Evolutionary conservation across 2,329 filamentous ascomycete genomes (phyloP).

Genomic region (Cryphonectria nitschkei): DNA sequence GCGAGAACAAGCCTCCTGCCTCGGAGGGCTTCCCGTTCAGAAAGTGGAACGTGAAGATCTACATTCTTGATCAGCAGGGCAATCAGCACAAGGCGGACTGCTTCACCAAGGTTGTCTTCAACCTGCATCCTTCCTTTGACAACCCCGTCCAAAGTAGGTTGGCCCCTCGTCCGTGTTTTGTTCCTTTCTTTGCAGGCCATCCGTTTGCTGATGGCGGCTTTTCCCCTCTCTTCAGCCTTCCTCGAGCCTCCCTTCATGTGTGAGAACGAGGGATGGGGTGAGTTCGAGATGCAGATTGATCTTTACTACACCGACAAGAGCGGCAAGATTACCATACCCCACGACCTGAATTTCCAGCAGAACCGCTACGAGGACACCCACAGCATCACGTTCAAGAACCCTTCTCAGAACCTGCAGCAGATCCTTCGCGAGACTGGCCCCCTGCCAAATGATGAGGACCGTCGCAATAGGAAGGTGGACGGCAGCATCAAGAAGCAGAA

Average conservation of each 20-base stretch:
- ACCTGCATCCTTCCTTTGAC: constrained; percentile 91
- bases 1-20: constrained; percentile 73
- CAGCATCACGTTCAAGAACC: constrained; percentile 86
- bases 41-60: constrained; percentile 86
- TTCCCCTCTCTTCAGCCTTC: constrained; percentile 61
- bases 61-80: constrained; percentile 81
- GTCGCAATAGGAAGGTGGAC: constrained; percentile 66
- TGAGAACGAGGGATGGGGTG: constrained; percentile 95
- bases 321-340: constrained; percentile 75
- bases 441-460: constrained; percentile 74
- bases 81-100: constrained; percentile 80
- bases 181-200: neutral
- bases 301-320: constrained; percentile 84
- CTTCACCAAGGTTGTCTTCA: constrained; percentile 92
- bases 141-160: constrained; percentile 81
- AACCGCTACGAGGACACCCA: constrained; percentile 84
- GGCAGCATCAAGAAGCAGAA: constrained; percentile 77
- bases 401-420: constrained; percentile 81
- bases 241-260: constrained; percentile 86
- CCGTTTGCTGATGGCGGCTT: constrained; percentile 27
- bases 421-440: constrained; percentile 82
- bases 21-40: constrained; percentile 91
- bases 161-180: constrained; percentile 1
- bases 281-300: constrained; percentile 93
- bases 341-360: constrained; percentile 90